A percentile compares a stretch with the other conserved stretches of the same genome.
Conservation (phyloP, 2,329 filamentous ascomycete species). For the Didymella lethalis region DNA sequence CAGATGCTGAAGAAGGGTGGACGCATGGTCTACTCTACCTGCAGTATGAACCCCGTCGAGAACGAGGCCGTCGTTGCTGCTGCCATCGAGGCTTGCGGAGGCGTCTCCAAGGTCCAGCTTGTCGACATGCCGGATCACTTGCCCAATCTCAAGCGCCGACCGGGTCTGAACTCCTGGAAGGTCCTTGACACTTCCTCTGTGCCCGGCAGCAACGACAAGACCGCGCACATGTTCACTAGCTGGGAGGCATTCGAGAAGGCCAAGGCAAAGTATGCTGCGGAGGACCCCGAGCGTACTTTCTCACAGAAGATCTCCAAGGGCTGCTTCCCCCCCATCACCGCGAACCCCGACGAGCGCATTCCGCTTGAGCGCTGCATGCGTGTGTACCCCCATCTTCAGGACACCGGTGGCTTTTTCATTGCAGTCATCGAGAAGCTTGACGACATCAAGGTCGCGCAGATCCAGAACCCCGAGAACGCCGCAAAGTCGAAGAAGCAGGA, state of each 20-base stretch:
- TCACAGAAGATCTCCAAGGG: conserved; percentile 67
- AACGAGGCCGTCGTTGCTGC: conserved; percentile 91
- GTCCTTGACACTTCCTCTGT: conserved; percentile 67
- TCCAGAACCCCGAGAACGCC: conserved; percentile 37
- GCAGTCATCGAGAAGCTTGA: conserved; percentile 89
- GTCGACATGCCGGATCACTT: conserved; percentile 83
- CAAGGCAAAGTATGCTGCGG: conserved; percentile 64
- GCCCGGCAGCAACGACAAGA: conserved; percentile 66
- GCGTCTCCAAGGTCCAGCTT: conserved; percentile 79
- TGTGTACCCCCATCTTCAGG: conserved; percentile 93
- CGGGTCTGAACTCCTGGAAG: conserved; percentile 83
- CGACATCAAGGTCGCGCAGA: conserved; percentile 60
- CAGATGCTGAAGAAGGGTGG: conserved; percentile 97
- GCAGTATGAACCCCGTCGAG: conserved; percentile 98
- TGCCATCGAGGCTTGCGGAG: conserved; percentile 90
- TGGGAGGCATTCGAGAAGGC: conserved; percentile 83
- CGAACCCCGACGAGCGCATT: conserved; percentile 65
- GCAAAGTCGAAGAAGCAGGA: conserved; percentile 37
- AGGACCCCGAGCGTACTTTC: conserved; percentile 65
- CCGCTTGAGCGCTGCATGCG: conserved; percentile 91
- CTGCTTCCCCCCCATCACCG: conserved; percentile 78
- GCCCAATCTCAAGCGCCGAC: conserved; percentile 75
- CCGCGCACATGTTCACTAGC: conserved; percentile 76
- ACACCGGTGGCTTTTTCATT: conserved; percentile 98
- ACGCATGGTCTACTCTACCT: conserved; percentile 95